Evolutionary conservation across 176 grass and related monocot species (phyloP).

Genomic region (Pontederia paniculata): DNA sequence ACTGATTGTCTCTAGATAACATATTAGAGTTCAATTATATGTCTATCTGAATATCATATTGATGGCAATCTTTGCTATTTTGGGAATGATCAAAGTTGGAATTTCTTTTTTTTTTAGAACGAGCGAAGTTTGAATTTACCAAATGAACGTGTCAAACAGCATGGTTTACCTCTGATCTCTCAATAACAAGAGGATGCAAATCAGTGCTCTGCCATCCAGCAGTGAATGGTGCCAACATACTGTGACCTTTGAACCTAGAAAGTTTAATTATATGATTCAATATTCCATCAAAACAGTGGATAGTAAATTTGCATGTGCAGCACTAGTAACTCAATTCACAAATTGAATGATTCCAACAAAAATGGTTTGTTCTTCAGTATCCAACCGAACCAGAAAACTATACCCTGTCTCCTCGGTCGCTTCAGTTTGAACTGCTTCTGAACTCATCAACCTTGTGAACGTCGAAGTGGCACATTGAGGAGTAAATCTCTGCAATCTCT

Average conservation of each 20-base stretch:
- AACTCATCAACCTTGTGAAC: constrained; percentile 44
- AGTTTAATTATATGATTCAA: constrained; percentile 10
- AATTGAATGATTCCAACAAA: too few relatives aligned
- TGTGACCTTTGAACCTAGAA: constrained; percentile 83
- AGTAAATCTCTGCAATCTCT: constrained; percentile 24
- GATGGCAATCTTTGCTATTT: too few relatives aligned
- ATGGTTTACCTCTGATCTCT: constrained; percentile 69
- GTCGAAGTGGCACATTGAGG: constrained; percentile 24
- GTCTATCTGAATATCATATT: too few relatives aligned
- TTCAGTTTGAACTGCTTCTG: constrained; percentile 28
- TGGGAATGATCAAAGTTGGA: too few relatives aligned
- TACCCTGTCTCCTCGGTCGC: constrained; percentile 78
- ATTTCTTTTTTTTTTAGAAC: too few relatives aligned
- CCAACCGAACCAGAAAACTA: too few relatives aligned
- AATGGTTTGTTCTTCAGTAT: too few relatives aligned
- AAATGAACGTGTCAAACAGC: not conserved
- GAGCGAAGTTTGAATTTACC: too few relatives aligned
- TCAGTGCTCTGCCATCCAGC: constrained; percentile 95
- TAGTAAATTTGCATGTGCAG: too few relatives aligned
- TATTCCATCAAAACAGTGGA: too few relatives aligned
- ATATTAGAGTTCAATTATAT: too few relatives aligned
- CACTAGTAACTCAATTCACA: not conserved
- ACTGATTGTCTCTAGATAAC: too few relatives aligned
- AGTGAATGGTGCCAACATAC: constrained; percentile 96
- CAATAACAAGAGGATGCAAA: constrained; percentile 69